Conservation (phyloP, 2,329 filamentous ascomycete species). For the Cladosporium sp. region DNA sequence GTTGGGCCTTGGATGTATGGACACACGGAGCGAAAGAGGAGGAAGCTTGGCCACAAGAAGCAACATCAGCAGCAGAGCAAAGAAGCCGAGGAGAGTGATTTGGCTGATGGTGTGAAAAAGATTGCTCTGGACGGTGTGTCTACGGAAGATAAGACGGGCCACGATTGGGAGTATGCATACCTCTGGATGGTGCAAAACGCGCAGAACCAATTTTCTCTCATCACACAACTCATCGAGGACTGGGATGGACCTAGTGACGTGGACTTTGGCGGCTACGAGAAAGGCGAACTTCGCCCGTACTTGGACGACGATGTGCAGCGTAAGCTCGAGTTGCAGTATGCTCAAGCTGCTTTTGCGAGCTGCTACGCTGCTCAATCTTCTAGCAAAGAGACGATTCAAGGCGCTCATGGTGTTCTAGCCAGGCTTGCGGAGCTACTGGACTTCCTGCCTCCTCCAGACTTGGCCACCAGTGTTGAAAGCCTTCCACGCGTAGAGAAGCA, state of each 20-base stretch:
- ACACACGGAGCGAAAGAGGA: constrained; percentile 54
- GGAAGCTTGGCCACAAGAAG: constrained; percentile 18
- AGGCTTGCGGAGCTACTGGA: constrained; percentile 59
- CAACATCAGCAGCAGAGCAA: constrained; percentile 1
- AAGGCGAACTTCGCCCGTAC: constrained; percentile 48
- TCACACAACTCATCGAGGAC: constrained; percentile 60
- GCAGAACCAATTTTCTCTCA: constrained; percentile 56
- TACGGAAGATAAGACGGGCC: constrained; percentile 39
- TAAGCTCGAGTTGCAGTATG: constrained; percentile 61
- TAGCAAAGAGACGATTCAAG: constrained; percentile 54
- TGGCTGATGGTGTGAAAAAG: constrained; percentile 18
- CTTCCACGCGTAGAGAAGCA: constrained; percentile 41
- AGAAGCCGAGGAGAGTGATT: neutral
- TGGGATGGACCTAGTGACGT: constrained; percentile 72
- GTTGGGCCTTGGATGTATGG: constrained; percentile 72
- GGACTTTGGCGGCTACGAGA: constrained; percentile 56
- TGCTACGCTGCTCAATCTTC: constrained; percentile 63
- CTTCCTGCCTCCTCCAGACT: constrained; percentile 52
- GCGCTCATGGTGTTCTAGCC: constrained; percentile 57
- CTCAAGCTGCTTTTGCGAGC: constrained; percentile 62
- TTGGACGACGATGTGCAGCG: constrained; percentile 58
- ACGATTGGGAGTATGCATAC: constrained; percentile 66
- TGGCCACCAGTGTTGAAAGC: constrained; percentile 38
- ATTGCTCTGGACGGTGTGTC: constrained; percentile 26
- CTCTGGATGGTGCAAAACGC: constrained; percentile 63